Conservation (phyloP, 1,284 basidiomycete genomes). For the Cutaneotrichosporon sp. region DNA sequence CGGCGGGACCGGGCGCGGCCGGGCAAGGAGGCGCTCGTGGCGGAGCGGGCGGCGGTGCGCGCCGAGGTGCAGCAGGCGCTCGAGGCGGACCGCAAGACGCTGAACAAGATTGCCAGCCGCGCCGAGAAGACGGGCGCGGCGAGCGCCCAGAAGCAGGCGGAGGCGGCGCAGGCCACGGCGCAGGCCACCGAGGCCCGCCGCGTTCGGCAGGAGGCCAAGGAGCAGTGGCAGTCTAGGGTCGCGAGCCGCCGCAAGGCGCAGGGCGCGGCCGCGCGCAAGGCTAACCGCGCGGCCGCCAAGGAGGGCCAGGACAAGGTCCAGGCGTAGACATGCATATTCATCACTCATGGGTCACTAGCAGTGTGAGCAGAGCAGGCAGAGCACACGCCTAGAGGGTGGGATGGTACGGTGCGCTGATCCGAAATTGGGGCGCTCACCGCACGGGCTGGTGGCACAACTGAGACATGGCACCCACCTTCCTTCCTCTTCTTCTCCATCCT, state of each 20-base stretch:
- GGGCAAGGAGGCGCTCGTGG: conserved; percentile 31
- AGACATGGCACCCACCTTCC: background rate
- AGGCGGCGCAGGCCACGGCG: background rate
- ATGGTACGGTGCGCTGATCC: no score
- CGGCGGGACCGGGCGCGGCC: conserved; percentile 30
- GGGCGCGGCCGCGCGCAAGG: background rate
- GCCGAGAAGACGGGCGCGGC: conserved; percentile 2
- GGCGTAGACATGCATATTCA: conserved; percentile 15
- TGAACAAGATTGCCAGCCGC: background rate
- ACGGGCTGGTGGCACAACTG: background rate
- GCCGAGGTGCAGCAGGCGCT: background rate
- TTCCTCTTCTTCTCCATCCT: background rate
- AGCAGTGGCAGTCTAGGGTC: background rate
- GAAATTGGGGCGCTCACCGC: no score
- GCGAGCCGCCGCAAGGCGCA: background rate
- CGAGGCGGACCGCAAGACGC: background rate
- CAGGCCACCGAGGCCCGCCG: background rate
- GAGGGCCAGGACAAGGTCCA: conserved; percentile 7
- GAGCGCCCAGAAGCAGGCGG: background rate
- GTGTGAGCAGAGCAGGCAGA: no score
- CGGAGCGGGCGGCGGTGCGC: conserved; percentile 14
- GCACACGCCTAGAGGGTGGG: no score
- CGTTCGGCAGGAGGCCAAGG: background rate
- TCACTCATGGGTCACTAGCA: background rate
- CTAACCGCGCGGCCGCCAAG: conserved; percentile 7